A percentile compares a stretch with the other conserved stretches of the same genome.
Conservation (phyloP, 176 grass and related monocot genomes). For the Carex scoparia region DNA sequence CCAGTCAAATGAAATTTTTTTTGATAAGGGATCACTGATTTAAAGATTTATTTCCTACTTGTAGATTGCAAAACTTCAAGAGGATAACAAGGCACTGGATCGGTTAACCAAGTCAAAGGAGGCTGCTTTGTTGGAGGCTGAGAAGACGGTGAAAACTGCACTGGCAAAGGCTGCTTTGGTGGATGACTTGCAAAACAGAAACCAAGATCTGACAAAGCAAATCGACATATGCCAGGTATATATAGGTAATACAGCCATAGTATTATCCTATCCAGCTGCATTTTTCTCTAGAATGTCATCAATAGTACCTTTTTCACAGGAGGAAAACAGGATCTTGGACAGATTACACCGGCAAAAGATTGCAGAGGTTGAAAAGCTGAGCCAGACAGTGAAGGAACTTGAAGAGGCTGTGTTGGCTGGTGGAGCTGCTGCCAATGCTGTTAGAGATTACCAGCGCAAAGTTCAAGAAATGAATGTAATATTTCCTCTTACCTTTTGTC, state of each 20-base stretch:
- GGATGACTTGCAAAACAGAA: constrained; percentile 96
- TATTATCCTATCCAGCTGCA: background rate
- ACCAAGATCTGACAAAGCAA: constrained; percentile 97
- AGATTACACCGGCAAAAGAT: constrained; percentile 89
- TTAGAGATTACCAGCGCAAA: constrained; percentile 96
- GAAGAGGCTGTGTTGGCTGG: constrained; percentile 95
- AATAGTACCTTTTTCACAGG: constrained; percentile 35
- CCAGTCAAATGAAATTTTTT: constrained; percentile 1
- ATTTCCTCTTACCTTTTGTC: constrained; percentile 4
- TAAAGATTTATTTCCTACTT: constrained; percentile 18
- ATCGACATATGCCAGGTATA: constrained; percentile 95
- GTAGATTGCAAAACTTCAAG: constrained; percentile 91
- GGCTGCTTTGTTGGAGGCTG: constrained; percentile 82
- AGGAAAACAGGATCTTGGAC: constrained; percentile 98
- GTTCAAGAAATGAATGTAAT: constrained; percentile 95
- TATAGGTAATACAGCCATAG: background rate
- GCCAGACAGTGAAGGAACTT: constrained; percentile 86
- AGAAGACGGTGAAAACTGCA: constrained; percentile 87
- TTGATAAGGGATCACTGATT: background rate
- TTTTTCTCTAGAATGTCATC: background rate
- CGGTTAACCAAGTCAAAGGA: constrained; percentile 95
- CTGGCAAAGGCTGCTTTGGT: constrained; percentile 93
- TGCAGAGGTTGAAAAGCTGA: constrained; percentile 89
- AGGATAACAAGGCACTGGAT: constrained; percentile 91
- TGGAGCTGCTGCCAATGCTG: constrained; percentile 91